Evolutionary conservation across 495 filamentous ascomycete species (phyloP).

Genomic region (Penicillium ucsense): DNA sequence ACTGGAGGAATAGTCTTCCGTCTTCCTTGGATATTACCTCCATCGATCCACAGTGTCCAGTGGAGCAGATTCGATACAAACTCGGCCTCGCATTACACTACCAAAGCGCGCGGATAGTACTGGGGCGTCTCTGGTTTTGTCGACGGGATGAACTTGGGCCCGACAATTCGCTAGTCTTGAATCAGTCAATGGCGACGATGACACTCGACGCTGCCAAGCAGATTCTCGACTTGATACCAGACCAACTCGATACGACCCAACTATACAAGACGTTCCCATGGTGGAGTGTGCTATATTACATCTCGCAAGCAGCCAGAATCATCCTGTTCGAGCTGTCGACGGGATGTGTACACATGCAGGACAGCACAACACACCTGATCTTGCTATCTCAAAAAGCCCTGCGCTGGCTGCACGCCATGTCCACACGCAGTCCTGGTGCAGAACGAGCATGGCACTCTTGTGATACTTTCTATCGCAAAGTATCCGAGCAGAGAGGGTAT

Average conservation of each 20-base stretch:
- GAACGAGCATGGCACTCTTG: not conserved
- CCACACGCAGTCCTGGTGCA: not conserved
- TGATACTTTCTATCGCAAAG: not conserved
- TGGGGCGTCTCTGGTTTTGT: conserved; percentile 51
- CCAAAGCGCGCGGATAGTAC: conserved; percentile 44
- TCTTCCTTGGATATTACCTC: not conserved
- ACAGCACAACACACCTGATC: not conserved
- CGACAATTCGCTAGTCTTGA: not conserved
- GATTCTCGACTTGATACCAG: not conserved
- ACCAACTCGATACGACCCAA: not conserved
- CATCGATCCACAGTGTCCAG: not conserved
- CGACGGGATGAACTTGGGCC: conserved; percentile 31
- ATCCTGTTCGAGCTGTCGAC: not conserved
- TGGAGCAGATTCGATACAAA: conserved; percentile 7
- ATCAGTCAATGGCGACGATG: not conserved
- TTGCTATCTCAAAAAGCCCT: not conserved
- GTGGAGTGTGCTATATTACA: not conserved
- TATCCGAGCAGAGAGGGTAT: not conserved
- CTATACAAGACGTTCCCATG: not conserved
- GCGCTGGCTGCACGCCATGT: not conserved
- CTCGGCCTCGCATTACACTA: conserved; percentile 44
- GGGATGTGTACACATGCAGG: not conserved
- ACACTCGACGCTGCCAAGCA: not conserved
- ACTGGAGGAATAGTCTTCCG: not conserved
- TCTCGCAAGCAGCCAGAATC: not conserved